Evolutionary conservation across 2,329 filamentous ascomycete species (phyloP).

Genomic region (Delphinella strobiligena): DNA sequence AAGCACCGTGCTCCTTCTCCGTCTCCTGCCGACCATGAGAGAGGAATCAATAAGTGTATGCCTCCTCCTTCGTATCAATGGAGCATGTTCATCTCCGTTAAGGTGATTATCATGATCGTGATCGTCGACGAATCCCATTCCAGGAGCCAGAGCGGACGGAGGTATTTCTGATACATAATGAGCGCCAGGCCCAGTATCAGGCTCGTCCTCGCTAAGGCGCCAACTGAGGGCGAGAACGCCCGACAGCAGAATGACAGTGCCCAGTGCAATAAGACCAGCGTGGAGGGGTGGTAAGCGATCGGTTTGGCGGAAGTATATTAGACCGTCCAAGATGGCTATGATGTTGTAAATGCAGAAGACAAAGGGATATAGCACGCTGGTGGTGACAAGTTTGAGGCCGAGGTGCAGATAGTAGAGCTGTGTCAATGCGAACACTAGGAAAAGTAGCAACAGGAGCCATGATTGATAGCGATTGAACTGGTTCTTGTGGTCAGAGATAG

Average conservation of each 20-base stretch:
- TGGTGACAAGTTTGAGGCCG: slow-evolving; percentile 87
- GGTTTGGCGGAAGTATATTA: slow-evolving; percentile 92
- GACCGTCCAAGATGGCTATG: slow-evolving; percentile 88
- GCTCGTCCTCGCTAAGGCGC: slow-evolving; percentile 70
- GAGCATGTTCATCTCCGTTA: slow-evolving; percentile 33
- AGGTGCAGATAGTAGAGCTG: slow-evolving; percentile 94
- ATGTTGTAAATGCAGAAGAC: slow-evolving; percentile 99
- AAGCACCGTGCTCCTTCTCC: slow-evolving; percentile 27
- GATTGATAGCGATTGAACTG: slow-evolving; percentile 94
- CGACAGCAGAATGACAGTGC: slow-evolving; percentile 71
- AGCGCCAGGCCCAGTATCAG: slow-evolving; percentile 35
- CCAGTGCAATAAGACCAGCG: slow-evolving; percentile 71
- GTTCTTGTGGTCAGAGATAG: slow-evolving; percentile 73
- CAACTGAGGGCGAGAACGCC: slow-evolving; percentile 89
- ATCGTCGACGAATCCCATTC: slow-evolving; percentile 68
- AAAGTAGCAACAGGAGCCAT: slow-evolving; percentile 75
- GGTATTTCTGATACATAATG: slow-evolving; percentile 26
- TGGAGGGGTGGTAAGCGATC: slow-evolving; percentile 64
- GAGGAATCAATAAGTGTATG: slow-evolving; percentile 5
- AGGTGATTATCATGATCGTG: slow-evolving; percentile 32
- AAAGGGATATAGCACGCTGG: slow-evolving; percentile 88
- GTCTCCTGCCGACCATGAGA: slow-evolving; percentile 3
- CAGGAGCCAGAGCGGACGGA: slow-evolving; percentile 65
- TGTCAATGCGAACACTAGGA: slow-evolving; percentile 69
- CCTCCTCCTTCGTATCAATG: slow-evolving; percentile 4